Evolutionary conservation across 148 eudicot species (phyloP), one percentile per base, ranked within the genome.

Genomic region (Arbutus unedo): DNA sequence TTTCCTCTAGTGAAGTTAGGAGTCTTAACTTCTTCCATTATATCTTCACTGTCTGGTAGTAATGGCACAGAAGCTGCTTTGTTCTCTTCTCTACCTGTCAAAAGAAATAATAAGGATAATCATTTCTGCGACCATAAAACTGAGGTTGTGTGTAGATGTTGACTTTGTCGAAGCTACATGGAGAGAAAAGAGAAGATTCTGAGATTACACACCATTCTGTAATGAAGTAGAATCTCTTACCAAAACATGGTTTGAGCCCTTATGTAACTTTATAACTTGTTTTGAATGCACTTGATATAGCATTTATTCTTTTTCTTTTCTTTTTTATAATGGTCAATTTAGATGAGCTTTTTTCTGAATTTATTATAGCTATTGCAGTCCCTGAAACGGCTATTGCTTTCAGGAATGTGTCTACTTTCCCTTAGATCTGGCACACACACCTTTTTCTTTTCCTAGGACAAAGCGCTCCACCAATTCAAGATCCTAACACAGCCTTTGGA

Each of bases 1-100:
- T 86, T 94, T 48, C 93, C 90, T 81, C 72, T 90, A 2, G 83
- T 19, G 66, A 87, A 91, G 66, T 80, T 83, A 0, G 96, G 96
- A 3, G 95, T 92, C 82, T 86, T 91, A 8, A 74, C 54, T 21
- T 92, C 95, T 8, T 92, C 98, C 16, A n/a, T 54, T 11, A 90
- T 76, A 5, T 88, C 94, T 5, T 94, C 96, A 0, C 82, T 25
- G 50, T 92, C 97, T 75, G 85, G 87, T 48, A 87, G 78, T 62
- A 88, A 44, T 79, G 93, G 91, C 16, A 74, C 62, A 0, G 89
- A 64, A 64, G 85, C 81, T 10, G 90, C 47, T 87, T 83, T 93
- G 21, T 77, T 47, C 60, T 91, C 94, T 64, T 90, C 97, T 85
- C 73, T 90, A 19, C 85, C 84, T 81, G 75, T 85, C 10, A 31